phyloP scores from a whole-genome alignment of 139 green algal genomes.

The Chlamydomonas schloesseri region DNA sequence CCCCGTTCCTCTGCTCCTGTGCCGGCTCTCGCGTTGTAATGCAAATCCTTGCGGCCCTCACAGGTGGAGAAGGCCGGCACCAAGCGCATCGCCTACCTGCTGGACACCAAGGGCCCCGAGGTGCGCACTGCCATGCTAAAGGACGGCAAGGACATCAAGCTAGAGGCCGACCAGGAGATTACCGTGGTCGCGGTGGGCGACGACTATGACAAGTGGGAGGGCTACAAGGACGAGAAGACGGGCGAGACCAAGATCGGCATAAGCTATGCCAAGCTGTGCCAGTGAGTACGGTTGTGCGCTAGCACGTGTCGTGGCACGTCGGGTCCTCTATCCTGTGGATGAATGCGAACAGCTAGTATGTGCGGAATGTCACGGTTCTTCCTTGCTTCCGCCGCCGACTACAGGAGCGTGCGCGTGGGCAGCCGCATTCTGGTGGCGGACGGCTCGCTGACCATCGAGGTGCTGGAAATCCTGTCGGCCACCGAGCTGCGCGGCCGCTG shows the following conservation, averaged over 20 bases:
- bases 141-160: constrained; percentile 62
- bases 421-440: constrained; percentile 77
- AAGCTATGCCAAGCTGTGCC: constrained; percentile 71
- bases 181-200: constrained; percentile 74
- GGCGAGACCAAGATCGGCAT: constrained; percentile 64
- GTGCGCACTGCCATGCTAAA: constrained; percentile 76
- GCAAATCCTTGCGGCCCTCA: no score
- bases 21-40: no score
- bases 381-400: no score
- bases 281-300: constrained; percentile 34
- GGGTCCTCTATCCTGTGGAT: no score
- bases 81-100: constrained; percentile 30
- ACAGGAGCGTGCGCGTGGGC: constrained; percentile 56
- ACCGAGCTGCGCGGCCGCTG: constrained; percentile 54
- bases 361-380: no score
- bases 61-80: neutral
- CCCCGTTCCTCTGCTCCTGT: no score
- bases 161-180: constrained; percentile 68
- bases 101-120: constrained; percentile 67
- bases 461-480: constrained; percentile 59
- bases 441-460: constrained; percentile 70
- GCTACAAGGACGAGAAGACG: constrained; percentile 57
- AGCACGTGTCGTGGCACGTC: neutral
- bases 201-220: constrained; percentile 66
- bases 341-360: no score